These are phyloP conservation scores for Alternaria sp. DNA, from an alignment of 2,329 filamentous ascomycete species.

Conservation along the genomic window DNA sequence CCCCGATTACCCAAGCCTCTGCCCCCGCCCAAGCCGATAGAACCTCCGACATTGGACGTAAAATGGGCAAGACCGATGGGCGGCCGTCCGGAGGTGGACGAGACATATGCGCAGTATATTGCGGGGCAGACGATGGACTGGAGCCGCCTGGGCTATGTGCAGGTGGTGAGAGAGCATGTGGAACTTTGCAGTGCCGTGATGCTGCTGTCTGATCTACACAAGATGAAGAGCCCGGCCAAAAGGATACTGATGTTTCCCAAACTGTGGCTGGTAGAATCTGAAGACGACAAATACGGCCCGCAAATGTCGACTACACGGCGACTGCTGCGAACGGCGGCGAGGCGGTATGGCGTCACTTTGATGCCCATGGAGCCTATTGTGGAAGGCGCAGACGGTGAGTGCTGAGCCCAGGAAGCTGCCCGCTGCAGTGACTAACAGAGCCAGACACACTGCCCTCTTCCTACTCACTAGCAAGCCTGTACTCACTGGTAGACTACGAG, in stretches of 20 bases:
- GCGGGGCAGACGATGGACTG: constrained; percentile 51
- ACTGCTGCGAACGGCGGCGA: constrained; percentile 53
- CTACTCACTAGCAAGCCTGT: constrained; percentile 55
- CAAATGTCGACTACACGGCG: constrained; percentile 53
- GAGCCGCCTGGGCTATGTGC: constrained; percentile 55
- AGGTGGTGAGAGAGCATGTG: constrained; percentile 53
- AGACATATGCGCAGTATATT: constrained; percentile 40
- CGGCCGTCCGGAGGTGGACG: constrained; percentile 34
- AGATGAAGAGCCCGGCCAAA: constrained; percentile 54
- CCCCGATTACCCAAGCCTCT: constrained; percentile 55
- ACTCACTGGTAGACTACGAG: constrained; percentile 54
- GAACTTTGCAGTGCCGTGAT: constrained; percentile 59
- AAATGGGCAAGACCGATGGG: constrained; percentile 47
- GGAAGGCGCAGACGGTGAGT: constrained; percentile 41
- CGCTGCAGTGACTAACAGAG: constrained; percentile 5
- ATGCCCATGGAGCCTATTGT: constrained; percentile 51
- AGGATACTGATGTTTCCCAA: constrained; percentile 55
- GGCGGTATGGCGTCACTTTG: constrained; percentile 54
- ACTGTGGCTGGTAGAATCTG: constrained; percentile 42
- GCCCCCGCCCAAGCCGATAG: constrained; percentile 39
- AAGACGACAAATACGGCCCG: constrained; percentile 48
- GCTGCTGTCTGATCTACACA: constrained; percentile 55
- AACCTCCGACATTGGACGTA: constrained; percentile 41
- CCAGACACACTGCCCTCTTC: constrained; percentile 41
- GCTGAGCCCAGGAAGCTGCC: neutral